Base-by-base conservation (phyloP, 306 rosid species). In the Quercus berberidifolia region DNA sequence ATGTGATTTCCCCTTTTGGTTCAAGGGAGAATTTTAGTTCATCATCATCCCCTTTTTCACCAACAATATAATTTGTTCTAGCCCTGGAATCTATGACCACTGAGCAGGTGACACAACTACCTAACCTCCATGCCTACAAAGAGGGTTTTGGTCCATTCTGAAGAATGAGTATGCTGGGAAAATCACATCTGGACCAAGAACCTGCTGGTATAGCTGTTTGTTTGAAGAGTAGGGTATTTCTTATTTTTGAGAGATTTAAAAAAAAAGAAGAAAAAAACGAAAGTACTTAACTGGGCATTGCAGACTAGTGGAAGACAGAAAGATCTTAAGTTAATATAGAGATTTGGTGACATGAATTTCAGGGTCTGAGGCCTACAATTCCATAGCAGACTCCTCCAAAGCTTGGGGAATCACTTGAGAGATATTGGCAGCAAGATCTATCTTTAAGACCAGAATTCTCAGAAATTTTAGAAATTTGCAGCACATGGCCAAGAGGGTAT, bases 371-470 rank as follows among this genome's bases (percentile, higher is more conserved):
- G 86, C 97, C 96, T 3, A 69, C 83, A 11, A 90, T 92, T 77
- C 93, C 94, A 5, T 80, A 46, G 20, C 78, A 90, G 41, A 75
- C 94, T 26, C 86, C 89, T 88, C 89, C 92, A 67, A 76, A 75
- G 86, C 74, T 92, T n/a, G 84, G 78, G 73, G 91, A 90, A 73
- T 76, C 92, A 79, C 78, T 94, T 65, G 87, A 80, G 76, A 76
- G 85, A 76, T 92, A 96, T 78, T 90, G 98, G 96, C 87, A 81
- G 82, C 92, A 84, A 19, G 94, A 92, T 67, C 89, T 93, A 78
- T 87, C 85, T 55, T 49, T 73, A 73, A 89, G 97, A 80, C 98
- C 97, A 6, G 88, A 87, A 71, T 94, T 94, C 87, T 85, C 96
- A 12, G 93, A 92, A 65, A 86, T 92, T 75, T 73, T 87, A 5